Evolutionary conservation across 805 yeast species (phyloP).

Genomic region (Yamadazyma kitorensis): DNA sequence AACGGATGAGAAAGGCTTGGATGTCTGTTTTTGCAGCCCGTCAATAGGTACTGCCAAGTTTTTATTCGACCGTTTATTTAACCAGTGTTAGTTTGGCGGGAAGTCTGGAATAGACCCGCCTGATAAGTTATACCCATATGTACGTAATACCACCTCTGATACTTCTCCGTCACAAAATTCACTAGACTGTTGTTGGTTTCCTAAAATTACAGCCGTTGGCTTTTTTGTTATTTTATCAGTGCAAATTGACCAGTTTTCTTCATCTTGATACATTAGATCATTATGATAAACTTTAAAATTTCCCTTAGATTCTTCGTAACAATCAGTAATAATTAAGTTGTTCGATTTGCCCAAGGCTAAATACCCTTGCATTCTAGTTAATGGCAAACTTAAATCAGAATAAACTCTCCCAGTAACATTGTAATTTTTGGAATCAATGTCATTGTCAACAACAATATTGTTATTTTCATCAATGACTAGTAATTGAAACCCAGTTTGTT

Average conservation of each 20-base stretch:
- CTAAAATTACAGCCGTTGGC: too few species aligned
- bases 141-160: constrained; percentile 3
- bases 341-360: neutral
- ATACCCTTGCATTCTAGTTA: neutral
- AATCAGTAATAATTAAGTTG: neutral
- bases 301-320: neutral
- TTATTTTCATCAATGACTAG: constrained; percentile 5
- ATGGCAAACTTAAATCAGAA: constrained; percentile 4
- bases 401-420: constrained; percentile 8
- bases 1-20: too few species aligned
- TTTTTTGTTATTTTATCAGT: too few species aligned
- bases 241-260: constrained; percentile 5
- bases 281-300: constrained; percentile 6
- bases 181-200: too few species aligned
- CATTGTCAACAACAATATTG: constrained; percentile 5
- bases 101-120: constrained; percentile 12
- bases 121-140: constrained; percentile 1
- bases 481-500: constrained; percentile 2
- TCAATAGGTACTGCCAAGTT: too few species aligned
- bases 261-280: constrained; percentile 2
- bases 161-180: neutral
- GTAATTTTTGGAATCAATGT: constrained; percentile 3
- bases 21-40: too few species aligned
- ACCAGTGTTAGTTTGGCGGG: constrained; percentile 5
- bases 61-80: too few species aligned